Evolutionary conservation across 768 basidiomycete genomes (phyloP).

Genomic region (Leccinum uliginosum): DNA sequence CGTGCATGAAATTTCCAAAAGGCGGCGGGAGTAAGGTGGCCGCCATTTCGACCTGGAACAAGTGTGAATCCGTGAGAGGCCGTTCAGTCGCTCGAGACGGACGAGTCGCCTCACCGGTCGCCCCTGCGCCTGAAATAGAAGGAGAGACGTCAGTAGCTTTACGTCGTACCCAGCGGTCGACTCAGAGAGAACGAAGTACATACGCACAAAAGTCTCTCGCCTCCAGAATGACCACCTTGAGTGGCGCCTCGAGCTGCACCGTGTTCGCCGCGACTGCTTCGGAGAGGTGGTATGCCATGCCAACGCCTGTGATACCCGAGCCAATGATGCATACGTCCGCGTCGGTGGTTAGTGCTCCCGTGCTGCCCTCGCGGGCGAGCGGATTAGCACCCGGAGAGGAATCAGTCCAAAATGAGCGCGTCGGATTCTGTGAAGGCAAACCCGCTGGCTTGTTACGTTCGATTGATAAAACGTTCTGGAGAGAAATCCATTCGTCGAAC

Average conservation of each 20-base stretch:
- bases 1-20: slow-evolving; percentile 44
- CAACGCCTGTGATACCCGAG: slow-evolving; percentile 74
- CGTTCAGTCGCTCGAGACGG: neutral
- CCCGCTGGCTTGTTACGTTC: slow-evolving; percentile 15
- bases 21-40: slow-evolving; percentile 57
- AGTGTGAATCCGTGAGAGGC: neutral
- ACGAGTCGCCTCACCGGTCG: slow-evolving; percentile 51
- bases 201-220: slow-evolving; percentile 81
- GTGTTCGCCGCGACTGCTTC: slow-evolving; percentile 19
- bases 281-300: slow-evolving; percentile 69
- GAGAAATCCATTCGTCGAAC: neutral
- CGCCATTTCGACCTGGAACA: slow-evolving; percentile 69
- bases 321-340: slow-evolving; percentile 79
- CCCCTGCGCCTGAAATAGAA: slow-evolving; percentile 54
- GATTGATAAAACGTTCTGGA: slow-evolving; percentile 4
- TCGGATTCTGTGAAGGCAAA: slow-evolving; percentile 59
- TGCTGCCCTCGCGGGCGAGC: slow-evolving; percentile 61
- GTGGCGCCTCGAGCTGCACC: slow-evolving; percentile 15
- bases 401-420: slow-evolving; percentile 71
- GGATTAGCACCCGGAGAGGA: slow-evolving; percentile 56
- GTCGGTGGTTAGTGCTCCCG: slow-evolving; percentile 49
- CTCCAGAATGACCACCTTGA: slow-evolving; percentile 67
- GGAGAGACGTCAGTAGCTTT: neutral
- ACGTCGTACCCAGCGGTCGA: neutral
- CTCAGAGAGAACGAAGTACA: neutral